phyloP scores from a whole-genome alignment of 345 rosid species.

The Citrus australasica region DNA sequence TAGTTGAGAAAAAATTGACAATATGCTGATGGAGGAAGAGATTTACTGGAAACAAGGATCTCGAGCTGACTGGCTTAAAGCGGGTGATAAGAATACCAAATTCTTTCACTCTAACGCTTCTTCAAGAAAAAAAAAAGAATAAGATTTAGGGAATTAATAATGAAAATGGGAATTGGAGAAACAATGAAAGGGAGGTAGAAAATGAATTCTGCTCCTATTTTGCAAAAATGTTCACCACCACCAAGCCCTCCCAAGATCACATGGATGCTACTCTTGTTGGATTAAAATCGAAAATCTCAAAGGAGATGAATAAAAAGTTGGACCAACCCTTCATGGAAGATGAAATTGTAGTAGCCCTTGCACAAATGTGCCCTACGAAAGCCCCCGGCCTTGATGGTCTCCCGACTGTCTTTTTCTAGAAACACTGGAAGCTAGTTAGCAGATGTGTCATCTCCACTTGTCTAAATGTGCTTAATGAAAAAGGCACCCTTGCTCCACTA shows the following conservation, averaged over 20 bases:
- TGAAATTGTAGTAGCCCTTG: not conserved
- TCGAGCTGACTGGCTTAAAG: not conserved
- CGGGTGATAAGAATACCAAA: not conserved
- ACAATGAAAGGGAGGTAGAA: not conserved
- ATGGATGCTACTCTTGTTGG: not conserved
- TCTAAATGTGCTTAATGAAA: not conserved
- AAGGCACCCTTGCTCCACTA: not conserved
- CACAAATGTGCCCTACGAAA: not conserved
- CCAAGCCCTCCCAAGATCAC: not conserved
- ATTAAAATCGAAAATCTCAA: too few species aligned
- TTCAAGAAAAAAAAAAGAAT: not conserved
- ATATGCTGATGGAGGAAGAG: not conserved
- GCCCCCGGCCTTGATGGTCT: not conserved
- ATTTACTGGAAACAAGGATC: not conserved
- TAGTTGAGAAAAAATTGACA: not conserved
- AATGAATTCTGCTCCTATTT: accelerated
- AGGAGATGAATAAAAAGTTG: not conserved
- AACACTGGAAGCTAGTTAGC: not conserved
- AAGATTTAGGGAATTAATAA: not conserved
- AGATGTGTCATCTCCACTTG: not conserved
- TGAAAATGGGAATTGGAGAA: not conserved
- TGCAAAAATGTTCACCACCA: not conserved
- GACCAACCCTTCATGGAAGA: not conserved
- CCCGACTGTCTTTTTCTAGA: too few species aligned
- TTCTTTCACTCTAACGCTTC: too few species aligned